A percentile compares a stretch with the other conserved stretches of the same genome.
These are phyloP conservation scores for Boletus bicolor DNA, from an alignment of 768 basidiomycete genomes.

Conservation along the genomic window DNA sequence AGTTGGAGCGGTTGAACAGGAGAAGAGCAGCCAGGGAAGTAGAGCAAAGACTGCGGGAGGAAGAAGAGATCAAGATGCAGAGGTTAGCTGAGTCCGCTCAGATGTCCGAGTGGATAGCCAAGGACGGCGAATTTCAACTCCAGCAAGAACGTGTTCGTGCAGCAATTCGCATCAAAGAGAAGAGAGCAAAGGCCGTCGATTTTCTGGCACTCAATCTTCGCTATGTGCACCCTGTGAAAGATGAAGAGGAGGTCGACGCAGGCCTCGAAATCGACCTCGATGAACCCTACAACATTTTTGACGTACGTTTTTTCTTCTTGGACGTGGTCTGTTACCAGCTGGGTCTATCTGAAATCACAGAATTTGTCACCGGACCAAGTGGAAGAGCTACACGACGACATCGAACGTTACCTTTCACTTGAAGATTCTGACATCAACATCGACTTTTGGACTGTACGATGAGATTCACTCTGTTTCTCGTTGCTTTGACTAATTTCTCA, in stretches of 20 bases:
- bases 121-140: conserved; percentile 95
- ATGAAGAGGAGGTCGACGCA: conserved; percentile 78
- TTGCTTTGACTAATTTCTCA: conserved; percentile 2
- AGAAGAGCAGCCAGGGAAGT: conserved; percentile 90
- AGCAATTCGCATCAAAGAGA: conserved; percentile 92
- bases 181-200: conserved; percentile 97
- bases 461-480: background rate
- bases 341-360: conserved; percentile 37
- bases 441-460: conserved; percentile 93
- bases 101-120: conserved; percentile 97
- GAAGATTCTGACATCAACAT: conserved; percentile 83
- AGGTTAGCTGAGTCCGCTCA: conserved; percentile 91
- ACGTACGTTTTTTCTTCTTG: conserved; percentile 50
- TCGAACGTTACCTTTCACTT: conserved; percentile 84
- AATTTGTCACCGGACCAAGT: conserved; percentile 85
- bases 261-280: conserved; percentile 97
- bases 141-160: conserved; percentile 91
- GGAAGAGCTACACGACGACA: conserved; percentile 91
- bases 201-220: conserved; percentile 94
- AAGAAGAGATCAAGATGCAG: conserved; percentile 88
- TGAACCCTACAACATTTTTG: conserved; percentile 96
- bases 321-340: background rate
- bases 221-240: conserved; percentile 75
- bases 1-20: conserved; percentile 86
- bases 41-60: conserved; percentile 83